phyloP scores from a whole-genome alignment of 140 eudicot species.

The Stevia rebaudiana region DNA sequence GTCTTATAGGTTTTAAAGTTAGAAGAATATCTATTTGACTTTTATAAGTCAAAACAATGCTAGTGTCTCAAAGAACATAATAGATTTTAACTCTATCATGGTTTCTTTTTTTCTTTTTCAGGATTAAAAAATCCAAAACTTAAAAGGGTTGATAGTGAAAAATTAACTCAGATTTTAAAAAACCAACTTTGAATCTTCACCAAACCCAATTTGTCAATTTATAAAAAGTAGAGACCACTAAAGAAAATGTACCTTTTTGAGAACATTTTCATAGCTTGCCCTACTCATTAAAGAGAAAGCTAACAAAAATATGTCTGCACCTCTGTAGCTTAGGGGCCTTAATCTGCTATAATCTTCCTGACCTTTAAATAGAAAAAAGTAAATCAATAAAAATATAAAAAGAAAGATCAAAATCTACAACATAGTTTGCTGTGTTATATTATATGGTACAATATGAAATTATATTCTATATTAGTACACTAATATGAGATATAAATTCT shows the following conservation, averaged over 20 bases:
- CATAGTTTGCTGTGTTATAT: background rate
- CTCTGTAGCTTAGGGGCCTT: slow-evolving; percentile 93
- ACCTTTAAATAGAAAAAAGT: slow-evolving; percentile 35
- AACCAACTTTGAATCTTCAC: slow-evolving; percentile 17
- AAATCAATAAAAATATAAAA: background rate
- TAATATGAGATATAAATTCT: background rate
- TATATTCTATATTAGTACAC: background rate
- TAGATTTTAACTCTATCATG: background rate
- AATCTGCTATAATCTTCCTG: slow-evolving; percentile 93
- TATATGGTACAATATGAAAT: background rate
- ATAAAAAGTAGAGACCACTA: slow-evolving; percentile 20
- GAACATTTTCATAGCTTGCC: slow-evolving; percentile 89
- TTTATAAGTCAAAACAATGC: background rate
- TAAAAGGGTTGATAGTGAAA: slow-evolving; percentile 11
- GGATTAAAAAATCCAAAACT: slow-evolving; percentile 24
- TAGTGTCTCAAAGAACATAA: background rate
- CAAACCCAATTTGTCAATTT: slow-evolving; percentile 5
- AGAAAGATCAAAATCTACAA: background rate
- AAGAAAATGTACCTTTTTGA: slow-evolving; percentile 61
- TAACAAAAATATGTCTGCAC: slow-evolving; percentile 82
- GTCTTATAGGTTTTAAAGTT: background rate
- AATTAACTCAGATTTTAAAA: slow-evolving; percentile 4
- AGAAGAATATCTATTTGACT: background rate
- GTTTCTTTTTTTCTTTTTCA: slow-evolving; percentile 10
- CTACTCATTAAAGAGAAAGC: slow-evolving; percentile 86